Conservation (phyloP, 129 eudicot species). For the Flaveria brownii region DNA sequence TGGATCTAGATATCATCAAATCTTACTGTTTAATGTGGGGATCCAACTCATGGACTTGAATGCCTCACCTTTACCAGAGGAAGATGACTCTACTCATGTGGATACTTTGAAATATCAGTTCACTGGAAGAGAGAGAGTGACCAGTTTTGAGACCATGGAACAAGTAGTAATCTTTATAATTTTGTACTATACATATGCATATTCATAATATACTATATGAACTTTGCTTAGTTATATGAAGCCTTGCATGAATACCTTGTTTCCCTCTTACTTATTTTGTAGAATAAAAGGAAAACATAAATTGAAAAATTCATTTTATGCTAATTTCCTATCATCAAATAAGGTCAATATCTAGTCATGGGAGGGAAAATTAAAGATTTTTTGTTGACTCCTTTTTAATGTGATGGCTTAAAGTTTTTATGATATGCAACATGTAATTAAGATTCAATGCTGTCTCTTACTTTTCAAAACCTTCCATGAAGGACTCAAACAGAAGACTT, state of each 20-base stretch:
- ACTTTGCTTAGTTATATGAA: not conserved
- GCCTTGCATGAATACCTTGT: not conserved
- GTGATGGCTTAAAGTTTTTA: not conserved
- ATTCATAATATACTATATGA: not conserved
- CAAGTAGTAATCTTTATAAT: constrained; percentile 31
- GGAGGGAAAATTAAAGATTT: not conserved
- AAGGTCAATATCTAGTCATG: constrained; percentile 23
- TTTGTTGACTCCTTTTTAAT: not conserved
- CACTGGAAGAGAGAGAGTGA: constrained; percentile 38
- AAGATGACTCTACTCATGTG: constrained; percentile 44
- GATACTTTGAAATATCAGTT: constrained; percentile 37
- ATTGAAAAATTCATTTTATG: not conserved
- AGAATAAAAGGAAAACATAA: constrained; percentile 7
- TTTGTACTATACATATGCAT: constrained; percentile 25
- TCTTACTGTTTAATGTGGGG: constrained; percentile 38
- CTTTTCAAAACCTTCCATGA: not conserved
- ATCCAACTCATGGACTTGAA: constrained; percentile 62
- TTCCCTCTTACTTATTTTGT: not conserved
- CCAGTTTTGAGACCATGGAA: constrained; percentile 35
- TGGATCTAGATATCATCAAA: constrained; percentile 25
- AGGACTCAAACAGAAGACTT: constrained; percentile 13
- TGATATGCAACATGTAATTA: not conserved
- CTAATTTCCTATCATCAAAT: not conserved
- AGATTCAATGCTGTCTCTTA: not conserved
- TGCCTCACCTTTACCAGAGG: constrained; percentile 63